Evolutionary conservation across 305 asterid genomes (phyloP).

Genomic region (Fraxinus greggii): DNA sequence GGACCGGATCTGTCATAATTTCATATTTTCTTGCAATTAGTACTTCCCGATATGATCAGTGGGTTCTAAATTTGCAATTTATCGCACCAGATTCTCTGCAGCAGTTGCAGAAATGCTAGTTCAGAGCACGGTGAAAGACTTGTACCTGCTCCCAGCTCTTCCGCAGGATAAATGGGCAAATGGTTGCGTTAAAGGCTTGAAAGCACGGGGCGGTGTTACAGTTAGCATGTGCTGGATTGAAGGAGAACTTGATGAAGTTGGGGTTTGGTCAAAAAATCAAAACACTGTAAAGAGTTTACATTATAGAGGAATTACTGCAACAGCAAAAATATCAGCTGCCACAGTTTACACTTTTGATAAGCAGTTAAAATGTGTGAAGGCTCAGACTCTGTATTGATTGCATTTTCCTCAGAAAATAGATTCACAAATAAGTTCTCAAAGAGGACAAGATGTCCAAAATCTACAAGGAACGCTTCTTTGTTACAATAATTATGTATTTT

Average conservation of each 20-base stretch:
- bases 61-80: neutral
- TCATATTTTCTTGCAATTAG: neutral
- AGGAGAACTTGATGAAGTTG: constrained; percentile 61
- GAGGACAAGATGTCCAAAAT: neutral
- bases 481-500: neutral
- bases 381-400: constrained; percentile 19
- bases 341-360: constrained; percentile 53
- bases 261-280: constrained; percentile 46
- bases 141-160: constrained; percentile 72
- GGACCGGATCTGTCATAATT: neutral
- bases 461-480: neutral
- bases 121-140: constrained; percentile 64
- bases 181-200: constrained; percentile 65
- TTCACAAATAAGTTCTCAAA: neutral
- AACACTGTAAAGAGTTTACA: constrained; percentile 41
- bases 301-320: constrained; percentile 40
- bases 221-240: constrained; percentile 63
- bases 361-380: constrained; percentile 46
- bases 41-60: neutral
- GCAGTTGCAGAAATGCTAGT: constrained; percentile 82
- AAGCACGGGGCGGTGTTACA: constrained; percentile 58
- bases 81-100: constrained; percentile 55
- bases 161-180: constrained; percentile 65
- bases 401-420: neutral
- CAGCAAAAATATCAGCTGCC: constrained; percentile 39